Evolutionary conservation across 495 filamentous ascomycete species (phyloP).

Genomic region (Daldinia bambusicola): DNA sequence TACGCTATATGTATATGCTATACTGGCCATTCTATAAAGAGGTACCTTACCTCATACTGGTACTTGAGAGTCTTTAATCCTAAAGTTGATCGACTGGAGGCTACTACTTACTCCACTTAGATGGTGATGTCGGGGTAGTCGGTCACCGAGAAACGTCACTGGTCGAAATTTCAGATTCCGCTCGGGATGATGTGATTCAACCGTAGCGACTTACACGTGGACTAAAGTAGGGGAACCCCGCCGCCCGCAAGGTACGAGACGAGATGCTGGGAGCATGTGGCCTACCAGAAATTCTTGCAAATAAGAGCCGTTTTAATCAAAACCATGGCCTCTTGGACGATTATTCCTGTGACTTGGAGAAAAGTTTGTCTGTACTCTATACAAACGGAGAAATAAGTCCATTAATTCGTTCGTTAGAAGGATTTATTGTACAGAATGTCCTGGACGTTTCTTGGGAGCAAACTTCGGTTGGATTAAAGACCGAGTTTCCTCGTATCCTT

Average conservation of each 20-base stretch:
- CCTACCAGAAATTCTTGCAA: background rate
- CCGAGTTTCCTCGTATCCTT: conserved; percentile 19
- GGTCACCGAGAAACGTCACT: conserved; percentile 32
- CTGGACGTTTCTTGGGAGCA: conserved; percentile 2
- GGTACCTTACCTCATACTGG: background rate
- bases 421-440: background rate
- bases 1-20: no score
- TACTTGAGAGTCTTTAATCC: background rate
- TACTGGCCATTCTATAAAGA: background rate
- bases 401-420: no score
- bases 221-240: conserved; percentile 3
- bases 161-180: conserved; percentile 19
- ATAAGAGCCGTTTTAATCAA: background rate
- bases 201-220: conserved; percentile 8
- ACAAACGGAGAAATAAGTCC: background rate
- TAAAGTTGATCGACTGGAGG: background rate
- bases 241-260: conserved; percentile 8
- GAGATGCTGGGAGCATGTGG: background rate
- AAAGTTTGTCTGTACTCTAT: background rate
- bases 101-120: conserved; percentile 4
- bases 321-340: background rate
- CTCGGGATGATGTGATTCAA: conserved; percentile 27
- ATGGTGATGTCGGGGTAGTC: conserved; percentile 31
- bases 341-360: no score
- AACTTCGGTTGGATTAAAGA: conserved; percentile 38